Evolutionary conservation across 1,284 basidiomycete genomes (phyloP), one percentile per base, ranked within the genome.

Genomic region (Agaricales sp.): DNA sequence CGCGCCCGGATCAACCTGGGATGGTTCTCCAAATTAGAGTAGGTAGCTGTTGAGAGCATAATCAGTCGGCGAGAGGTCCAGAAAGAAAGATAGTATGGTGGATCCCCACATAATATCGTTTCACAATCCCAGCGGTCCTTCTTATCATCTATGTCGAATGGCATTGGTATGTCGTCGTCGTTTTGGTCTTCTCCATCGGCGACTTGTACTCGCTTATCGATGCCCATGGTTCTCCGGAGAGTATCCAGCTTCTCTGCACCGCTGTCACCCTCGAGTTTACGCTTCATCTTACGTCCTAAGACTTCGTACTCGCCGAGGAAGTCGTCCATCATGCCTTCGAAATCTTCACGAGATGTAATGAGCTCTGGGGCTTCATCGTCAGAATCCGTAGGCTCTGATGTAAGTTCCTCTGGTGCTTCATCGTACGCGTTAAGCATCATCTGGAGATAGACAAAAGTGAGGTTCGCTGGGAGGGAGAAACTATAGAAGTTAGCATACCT

Each of bases 301-400:
- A 94, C 78, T 62, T 99, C 95, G 61, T 91, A 97, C 58, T 91
- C 87, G 48, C 88, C 82, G 51, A 99, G 71, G 64, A 99, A 99
- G 59, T 97, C 92, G 63, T 95, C 84, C 74, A 99, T 82, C 74
- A 98, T 92, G 0, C 74, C 69, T 46, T 90, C 83, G 62, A 98
- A 95, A 66, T 98, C 95, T 55, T 87, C 85, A 41, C 92, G 77
- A 13, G 81, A 82, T 4, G 83, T 82, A 49, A 90, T 76, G 30
- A 93, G 75, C 53, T 87, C 79, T 0, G 87, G 88, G 1, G 78
- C 77, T 52, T 79, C 77, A 52, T 86, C 80, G 2, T 71, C 69
- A 49, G 80, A 75, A 20, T 73, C 70, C 4, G 71, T 70, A 47
- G 64, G 60, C 45, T 65, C 60, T n/a, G 63, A 63, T 3, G 61